Evolutionary conservation across 192 early-diverging fungal species (phyloP).

Genomic region (Coemansia sp.): DNA sequence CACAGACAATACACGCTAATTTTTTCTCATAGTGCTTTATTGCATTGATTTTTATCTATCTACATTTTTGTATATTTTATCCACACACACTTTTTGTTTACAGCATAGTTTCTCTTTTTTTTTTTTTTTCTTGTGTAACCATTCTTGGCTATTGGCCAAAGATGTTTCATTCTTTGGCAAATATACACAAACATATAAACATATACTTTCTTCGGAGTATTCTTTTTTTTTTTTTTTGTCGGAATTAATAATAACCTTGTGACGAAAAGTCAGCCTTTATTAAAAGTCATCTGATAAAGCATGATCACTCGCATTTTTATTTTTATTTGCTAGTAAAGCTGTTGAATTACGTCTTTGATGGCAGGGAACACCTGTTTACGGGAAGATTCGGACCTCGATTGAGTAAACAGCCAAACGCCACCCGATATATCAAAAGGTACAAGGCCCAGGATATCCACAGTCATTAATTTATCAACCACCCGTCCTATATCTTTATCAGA

Average conservation of each 20-base stretch:
- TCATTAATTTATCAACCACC: constrained; percentile 12
- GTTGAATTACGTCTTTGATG: constrained; percentile 31
- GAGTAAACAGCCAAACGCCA: constrained; percentile 16
- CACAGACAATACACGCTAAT: constrained; percentile 5
- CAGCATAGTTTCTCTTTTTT: background rate
- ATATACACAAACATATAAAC: background rate
- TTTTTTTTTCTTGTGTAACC: background rate
- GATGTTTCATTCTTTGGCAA: background rate
- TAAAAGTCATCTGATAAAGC: background rate
- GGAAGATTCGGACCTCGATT: constrained; percentile 30
- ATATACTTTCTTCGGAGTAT: background rate
- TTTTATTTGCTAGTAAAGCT: background rate
- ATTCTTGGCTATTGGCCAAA: background rate
- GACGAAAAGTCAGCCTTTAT: constrained; percentile 1
- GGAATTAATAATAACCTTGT: background rate
- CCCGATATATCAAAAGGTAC: background rate
- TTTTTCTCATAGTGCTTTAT: background rate
- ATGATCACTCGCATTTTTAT: constrained; percentile 1
- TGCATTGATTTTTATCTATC: background rate
- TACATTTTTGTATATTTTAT: background rate
- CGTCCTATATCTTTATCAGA: constrained; percentile 3
- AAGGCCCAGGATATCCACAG: constrained; percentile 12
- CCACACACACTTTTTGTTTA: background rate
- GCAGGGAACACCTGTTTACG: constrained; percentile 52
- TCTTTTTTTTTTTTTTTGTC: background rate